phyloP scores from a whole-genome alignment of 192 early-diverging fungal species.

The Ambispora gerdemannii region DNA sequence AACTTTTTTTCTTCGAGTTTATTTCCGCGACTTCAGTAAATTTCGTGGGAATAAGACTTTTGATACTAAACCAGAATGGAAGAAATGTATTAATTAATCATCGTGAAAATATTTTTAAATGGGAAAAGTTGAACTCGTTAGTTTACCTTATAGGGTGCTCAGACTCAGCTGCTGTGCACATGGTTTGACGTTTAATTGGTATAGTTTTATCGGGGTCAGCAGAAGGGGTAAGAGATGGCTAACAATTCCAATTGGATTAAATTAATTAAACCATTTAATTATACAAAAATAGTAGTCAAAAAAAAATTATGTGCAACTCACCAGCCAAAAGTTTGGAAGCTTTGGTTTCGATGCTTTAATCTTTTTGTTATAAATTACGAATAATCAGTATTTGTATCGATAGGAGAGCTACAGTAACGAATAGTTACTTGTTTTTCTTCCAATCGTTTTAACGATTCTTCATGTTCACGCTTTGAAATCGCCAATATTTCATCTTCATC shows the following conservation, averaged over 20 bases:
- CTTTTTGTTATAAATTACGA: constrained; percentile 8
- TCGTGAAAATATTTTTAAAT: not conserved
- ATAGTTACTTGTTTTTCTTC: constrained; percentile 33
- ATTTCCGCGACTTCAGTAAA: constrained; percentile 53
- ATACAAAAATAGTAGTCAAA: too few relatives aligned
- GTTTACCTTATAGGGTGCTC: constrained; percentile 65
- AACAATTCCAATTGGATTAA: too few relatives aligned
- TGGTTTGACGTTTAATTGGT: constrained; percentile 52
- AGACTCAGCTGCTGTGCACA: constrained; percentile 62
- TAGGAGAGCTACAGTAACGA: too few relatives aligned
- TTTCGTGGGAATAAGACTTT: constrained; percentile 62
- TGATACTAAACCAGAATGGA: constrained; percentile 47
- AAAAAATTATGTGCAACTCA: not conserved
- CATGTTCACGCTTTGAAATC: constrained; percentile 35
- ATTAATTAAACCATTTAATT: too few relatives aligned
- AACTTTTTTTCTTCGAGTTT: constrained; percentile 33
- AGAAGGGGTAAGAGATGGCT: constrained; percentile 71
- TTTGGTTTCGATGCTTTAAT: constrained; percentile 41
- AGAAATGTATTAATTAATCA: not conserved
- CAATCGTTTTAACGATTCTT: constrained; percentile 34
- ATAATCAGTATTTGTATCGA: too few relatives aligned
- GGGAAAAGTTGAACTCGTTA: too few relatives aligned
- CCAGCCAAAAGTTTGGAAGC: constrained; percentile 37
- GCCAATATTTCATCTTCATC: constrained; percentile 30
- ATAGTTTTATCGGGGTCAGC: constrained; percentile 54